These are phyloP conservation scores for Umbelopsis sp. DNA, from an alignment of 192 early-diverging fungal species.

Conservation along the genomic window DNA sequence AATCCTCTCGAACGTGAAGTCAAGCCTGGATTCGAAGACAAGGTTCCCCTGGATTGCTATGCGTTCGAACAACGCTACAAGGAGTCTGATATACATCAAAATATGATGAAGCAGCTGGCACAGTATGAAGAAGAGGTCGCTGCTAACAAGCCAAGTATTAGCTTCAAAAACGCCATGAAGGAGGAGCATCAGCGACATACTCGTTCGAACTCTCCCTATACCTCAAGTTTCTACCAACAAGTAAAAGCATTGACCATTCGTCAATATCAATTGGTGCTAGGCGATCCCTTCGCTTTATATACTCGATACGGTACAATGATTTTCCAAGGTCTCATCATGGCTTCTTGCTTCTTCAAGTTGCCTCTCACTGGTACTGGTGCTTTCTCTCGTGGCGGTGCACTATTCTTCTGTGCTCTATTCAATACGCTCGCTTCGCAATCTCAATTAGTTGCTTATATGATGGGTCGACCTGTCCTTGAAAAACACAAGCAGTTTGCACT, in stretches of 20 bases:
- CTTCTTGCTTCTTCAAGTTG: conserved; percentile 68
- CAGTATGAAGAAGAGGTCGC: conserved; percentile 44
- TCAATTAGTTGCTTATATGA: conserved; percentile 69
- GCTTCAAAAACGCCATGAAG: conserved; percentile 52
- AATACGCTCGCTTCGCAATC: conserved; percentile 63
- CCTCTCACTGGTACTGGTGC: conserved; percentile 62
- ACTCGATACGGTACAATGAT: conserved; percentile 56
- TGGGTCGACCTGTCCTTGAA: conserved; percentile 71
- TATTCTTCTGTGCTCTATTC: conserved; percentile 67
- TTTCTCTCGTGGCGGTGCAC: conserved; percentile 77
- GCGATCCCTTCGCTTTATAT: conserved; percentile 54
- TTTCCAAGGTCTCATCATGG: conserved; percentile 73
- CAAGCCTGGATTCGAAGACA: conserved; percentile 55
- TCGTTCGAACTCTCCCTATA: conserved; percentile 59
- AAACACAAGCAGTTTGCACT: conserved; percentile 80
- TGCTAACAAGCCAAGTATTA: conserved; percentile 23
- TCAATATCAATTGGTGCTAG: conserved; percentile 64
- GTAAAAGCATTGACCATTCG: conserved; percentile 60
- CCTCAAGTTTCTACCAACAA: conserved; percentile 67
- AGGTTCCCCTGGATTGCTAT: conserved; percentile 55
- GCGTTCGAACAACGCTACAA: conserved; percentile 66
- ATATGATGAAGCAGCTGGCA: conserved; percentile 43
- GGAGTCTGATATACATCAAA: conserved; percentile 44
- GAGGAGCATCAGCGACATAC: conserved; percentile 59
- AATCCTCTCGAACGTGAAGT: conserved; percentile 58